These are phyloP conservation scores for Salix arbutifolia DNA, from an alignment of 345 rosid species.

Conservation along the genomic window DNA sequence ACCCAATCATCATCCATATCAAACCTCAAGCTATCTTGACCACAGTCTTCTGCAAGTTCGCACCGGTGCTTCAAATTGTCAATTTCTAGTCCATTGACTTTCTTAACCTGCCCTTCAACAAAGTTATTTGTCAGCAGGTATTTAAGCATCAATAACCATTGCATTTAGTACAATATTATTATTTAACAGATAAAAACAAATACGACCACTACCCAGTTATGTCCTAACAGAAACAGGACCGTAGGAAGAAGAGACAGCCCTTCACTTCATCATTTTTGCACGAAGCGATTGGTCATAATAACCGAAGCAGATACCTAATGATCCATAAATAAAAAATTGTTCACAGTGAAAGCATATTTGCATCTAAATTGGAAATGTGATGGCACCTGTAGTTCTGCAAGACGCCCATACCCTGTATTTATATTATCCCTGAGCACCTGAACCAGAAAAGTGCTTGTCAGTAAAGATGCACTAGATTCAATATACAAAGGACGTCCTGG, in stretches of 20 bases:
- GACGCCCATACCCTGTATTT: constrained; percentile 86
- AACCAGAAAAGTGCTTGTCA: constrained; percentile 26
- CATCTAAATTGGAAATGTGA: constrained; percentile 6
- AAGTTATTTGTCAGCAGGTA: constrained; percentile 3
- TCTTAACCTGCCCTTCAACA: constrained; percentile 65
- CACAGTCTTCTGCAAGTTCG: constrained; percentile 57
- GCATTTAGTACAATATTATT: not conserved
- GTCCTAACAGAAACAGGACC: not conserved
- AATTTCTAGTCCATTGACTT: constrained; percentile 61
- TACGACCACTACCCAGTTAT: not conserved
- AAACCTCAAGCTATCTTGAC: constrained; percentile 49
- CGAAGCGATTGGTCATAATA: not conserved
- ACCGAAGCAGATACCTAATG: not conserved
- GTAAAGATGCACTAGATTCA: constrained; percentile 1
- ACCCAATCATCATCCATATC: constrained; percentile 86
- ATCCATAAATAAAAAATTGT: not conserved
- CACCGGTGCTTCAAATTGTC: constrained; percentile 72
- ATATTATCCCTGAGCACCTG: constrained; percentile 89
- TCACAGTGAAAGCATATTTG: not conserved
- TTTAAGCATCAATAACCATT: not conserved
- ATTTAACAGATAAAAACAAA: not conserved
- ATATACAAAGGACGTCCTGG: not conserved
- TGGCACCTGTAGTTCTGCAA: constrained; percentile 75
- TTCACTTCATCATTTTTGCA: not conserved
- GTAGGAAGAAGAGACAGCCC: not conserved